Conservation (phyloP, 1,284 basidiomycete species). For the Jaminaea rosea region DNA sequence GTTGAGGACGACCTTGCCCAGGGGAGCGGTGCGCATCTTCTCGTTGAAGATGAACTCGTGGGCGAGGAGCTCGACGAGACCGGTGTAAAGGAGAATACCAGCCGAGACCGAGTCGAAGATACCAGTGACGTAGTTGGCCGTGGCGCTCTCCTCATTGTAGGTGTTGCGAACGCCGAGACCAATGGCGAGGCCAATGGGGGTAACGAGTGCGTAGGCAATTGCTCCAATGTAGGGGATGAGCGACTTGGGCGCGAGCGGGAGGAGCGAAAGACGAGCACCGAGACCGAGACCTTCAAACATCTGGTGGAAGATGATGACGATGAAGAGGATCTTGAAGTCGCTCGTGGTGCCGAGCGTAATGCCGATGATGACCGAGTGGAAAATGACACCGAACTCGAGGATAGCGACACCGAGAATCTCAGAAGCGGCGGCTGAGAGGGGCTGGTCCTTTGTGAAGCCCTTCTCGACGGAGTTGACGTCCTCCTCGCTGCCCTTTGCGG, state of each 20-base stretch:
- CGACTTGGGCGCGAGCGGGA: slow-evolving; percentile 17
- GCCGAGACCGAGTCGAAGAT: slow-evolving; percentile 40
- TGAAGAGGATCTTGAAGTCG: slow-evolving; percentile 72
- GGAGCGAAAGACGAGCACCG: slow-evolving; percentile 34
- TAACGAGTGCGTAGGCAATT: slow-evolving; percentile 37
- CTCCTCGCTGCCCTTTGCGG: background rate
- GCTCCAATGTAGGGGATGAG: slow-evolving; percentile 23
- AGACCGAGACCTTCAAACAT: slow-evolving; percentile 47
- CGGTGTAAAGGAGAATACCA: slow-evolving; percentile 46
- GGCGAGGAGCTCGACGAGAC: slow-evolving; percentile 41
- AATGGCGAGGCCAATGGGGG: slow-evolving; percentile 44
- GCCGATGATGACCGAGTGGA: slow-evolving; percentile 79
- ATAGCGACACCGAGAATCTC: slow-evolving; percentile 79
- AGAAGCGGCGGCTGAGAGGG: slow-evolving; percentile 50
- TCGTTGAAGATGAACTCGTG: slow-evolving; percentile 48
- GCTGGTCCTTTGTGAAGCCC: background rate
- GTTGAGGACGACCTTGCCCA: slow-evolving; percentile 35
- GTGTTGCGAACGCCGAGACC: slow-evolving; percentile 39
- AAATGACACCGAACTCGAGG: slow-evolving; percentile 79
- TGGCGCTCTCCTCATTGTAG: slow-evolving; percentile 40
- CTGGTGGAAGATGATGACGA: slow-evolving; percentile 67
- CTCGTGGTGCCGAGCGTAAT: slow-evolving; percentile 77
- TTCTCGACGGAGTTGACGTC: background rate
- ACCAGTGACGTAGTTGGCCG: slow-evolving; percentile 41
- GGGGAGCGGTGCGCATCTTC: slow-evolving; percentile 43